Conservation (phyloP, 768 basidiomycete genomes). For the Trametes maxima region DNA sequence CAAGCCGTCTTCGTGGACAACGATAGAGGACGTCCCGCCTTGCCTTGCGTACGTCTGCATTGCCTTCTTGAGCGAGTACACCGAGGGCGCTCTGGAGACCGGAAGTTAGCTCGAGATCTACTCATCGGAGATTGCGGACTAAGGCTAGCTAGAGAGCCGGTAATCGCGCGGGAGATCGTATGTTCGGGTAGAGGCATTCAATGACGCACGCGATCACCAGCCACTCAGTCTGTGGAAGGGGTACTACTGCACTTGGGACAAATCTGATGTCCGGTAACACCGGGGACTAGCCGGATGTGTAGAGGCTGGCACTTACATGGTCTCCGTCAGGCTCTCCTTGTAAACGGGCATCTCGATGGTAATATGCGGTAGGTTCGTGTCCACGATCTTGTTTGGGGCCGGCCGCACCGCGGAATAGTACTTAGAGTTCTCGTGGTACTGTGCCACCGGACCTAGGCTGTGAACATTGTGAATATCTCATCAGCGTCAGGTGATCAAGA, state of each 20-base stretch:
- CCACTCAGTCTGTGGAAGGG: background rate
- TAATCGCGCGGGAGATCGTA: too few relatives aligned
- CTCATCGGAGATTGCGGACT: conserved; percentile 11
- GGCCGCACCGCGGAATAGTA: conserved; percentile 79
- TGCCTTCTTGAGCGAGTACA: conserved; percentile 78
- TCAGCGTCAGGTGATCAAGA: background rate
- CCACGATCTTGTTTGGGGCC: conserved; percentile 60
- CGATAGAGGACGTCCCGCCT: conserved; percentile 77
- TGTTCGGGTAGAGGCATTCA: too few relatives aligned
- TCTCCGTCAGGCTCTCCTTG: conserved; percentile 80
- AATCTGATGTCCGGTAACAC: background rate
- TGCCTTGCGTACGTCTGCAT: conserved; percentile 92
- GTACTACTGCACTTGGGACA: background rate
- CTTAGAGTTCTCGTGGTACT: conserved; percentile 81
- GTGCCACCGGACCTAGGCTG: conserved; percentile 83
- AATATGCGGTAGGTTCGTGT: conserved; percentile 68
- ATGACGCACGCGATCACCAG: background rate
- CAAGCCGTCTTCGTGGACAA: conserved; percentile 84
- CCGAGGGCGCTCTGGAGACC: conserved; percentile 60
- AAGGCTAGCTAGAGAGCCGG: background rate
- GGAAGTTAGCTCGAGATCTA: background rate
- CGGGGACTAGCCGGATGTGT: background rate
- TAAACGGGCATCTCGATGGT: conserved; percentile 88
- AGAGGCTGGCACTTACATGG: conserved; percentile 61
- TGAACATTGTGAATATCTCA: background rate